A percentile compares a stretch with the other conserved stretches of the same genome.
These are phyloP conservation scores for Termitomyces sp. DNA, from an alignment of 768 basidiomycete species.

Conservation along the genomic window DNA sequence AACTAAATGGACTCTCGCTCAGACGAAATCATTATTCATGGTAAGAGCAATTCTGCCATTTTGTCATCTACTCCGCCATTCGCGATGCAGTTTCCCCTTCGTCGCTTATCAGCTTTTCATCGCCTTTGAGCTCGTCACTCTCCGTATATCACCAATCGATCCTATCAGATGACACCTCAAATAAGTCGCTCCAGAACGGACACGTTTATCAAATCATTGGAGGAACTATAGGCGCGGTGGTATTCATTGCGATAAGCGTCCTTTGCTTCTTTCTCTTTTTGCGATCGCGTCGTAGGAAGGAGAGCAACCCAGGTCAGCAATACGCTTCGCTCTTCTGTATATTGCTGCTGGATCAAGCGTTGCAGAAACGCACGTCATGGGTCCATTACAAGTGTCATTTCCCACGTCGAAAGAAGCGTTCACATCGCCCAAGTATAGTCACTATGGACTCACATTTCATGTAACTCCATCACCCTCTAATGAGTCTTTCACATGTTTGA, in stretches of 20 bases:
- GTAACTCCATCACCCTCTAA: constrained; percentile 12
- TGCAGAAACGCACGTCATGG: constrained; percentile 14
- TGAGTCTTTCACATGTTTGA: constrained; percentile 12
- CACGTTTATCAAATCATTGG: constrained; percentile 5
- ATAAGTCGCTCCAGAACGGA: not conserved
- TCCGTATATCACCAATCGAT: not conserved
- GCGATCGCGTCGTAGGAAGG: constrained; percentile 2
- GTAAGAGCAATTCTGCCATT: not conserved
- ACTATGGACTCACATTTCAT: constrained; percentile 22
- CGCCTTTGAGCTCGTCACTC: not conserved
- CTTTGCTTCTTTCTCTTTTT: not conserved
- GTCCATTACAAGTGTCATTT: constrained; percentile 20
- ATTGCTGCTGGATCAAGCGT: not conserved
- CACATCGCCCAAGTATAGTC: constrained; percentile 22
- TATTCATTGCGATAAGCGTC: not conserved
- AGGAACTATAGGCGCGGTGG: constrained; percentile 8
- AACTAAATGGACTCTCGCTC: not conserved
- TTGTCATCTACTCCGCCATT: not conserved
- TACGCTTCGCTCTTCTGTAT: not conserved
- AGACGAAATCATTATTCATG: not conserved
- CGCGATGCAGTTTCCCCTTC: not conserved
- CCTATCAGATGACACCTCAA: not conserved
- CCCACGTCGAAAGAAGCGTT: constrained; percentile 25
- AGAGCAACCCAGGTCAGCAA: not conserved
- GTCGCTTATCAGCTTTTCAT: not conserved